A percentile compares a stretch with the other conserved stretches of the same genome.
These are phyloP conservation scores for Claviceps capensis DNA, from an alignment of 2,329 filamentous ascomycete species.

Conservation along the genomic window DNA sequence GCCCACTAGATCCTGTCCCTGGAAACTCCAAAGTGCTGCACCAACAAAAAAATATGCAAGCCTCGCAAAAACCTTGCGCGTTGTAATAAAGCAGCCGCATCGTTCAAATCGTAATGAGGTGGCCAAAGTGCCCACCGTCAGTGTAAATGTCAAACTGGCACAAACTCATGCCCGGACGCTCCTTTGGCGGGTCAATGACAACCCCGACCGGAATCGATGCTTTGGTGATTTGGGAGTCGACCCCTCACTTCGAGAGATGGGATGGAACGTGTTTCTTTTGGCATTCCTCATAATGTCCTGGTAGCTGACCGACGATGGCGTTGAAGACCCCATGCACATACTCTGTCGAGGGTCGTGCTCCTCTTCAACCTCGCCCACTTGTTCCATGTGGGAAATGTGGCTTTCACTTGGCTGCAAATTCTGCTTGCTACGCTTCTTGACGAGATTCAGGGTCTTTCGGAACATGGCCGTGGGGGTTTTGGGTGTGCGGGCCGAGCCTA, in stretches of 20 bases:
- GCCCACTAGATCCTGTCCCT: background rate
- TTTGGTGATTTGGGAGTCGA: constrained; percentile 15
- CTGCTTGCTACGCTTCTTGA: constrained; percentile 40
- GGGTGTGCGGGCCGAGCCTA: constrained; percentile 21
- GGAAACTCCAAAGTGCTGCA: background rate
- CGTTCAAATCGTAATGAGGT: background rate
- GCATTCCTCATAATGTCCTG: constrained; percentile 32
- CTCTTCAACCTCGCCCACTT: constrained; percentile 20
- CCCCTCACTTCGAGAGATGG: constrained; percentile 11
- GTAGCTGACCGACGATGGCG: constrained; percentile 26
- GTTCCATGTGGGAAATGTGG: constrained; percentile 21
- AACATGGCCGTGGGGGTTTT: constrained; percentile 34
- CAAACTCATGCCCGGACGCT: constrained; percentile 23
- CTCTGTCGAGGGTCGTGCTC: constrained; percentile 10
- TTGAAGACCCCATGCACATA: constrained; percentile 12
- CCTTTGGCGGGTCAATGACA: constrained; percentile 24
- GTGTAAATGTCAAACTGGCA: background rate
- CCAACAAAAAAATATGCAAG: background rate
- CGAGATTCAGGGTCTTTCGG: constrained; percentile 39
- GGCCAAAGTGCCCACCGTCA: too few relatives aligned
- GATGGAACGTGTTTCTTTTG: constrained; percentile 24
- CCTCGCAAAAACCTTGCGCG: background rate
- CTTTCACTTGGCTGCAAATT: constrained; percentile 26
- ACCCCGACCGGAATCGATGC: constrained; percentile 21
- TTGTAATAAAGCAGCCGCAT: background rate